Percentiles rank a stretch among this genome's conserved stretches.
Evolutionary conservation across 2,329 filamentous ascomycete species (phyloP).

Genomic region (Epichloe elymi): DNA sequence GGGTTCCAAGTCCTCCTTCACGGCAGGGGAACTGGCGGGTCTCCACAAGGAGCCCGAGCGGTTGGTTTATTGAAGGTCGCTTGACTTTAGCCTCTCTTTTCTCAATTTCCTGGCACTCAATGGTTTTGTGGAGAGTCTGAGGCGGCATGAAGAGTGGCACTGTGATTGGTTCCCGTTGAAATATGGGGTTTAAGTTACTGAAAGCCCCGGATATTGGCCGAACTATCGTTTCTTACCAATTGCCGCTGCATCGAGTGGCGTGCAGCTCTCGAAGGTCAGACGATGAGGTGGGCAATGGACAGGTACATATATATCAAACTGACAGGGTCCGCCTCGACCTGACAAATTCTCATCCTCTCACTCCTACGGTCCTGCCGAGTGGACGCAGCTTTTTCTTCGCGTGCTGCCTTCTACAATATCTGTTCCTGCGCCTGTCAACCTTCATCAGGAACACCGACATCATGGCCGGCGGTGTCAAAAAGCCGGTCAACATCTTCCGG

Average conservation of each 20-base stretch:
- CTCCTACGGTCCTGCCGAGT: background rate
- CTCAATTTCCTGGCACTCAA: too few relatives aligned
- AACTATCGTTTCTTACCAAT: background rate
- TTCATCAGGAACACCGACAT: conserved; percentile 7
- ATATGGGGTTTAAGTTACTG: background rate
- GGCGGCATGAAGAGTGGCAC: too few relatives aligned
- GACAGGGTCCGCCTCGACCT: background rate
- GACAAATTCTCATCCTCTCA: background rate
- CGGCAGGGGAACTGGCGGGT: too few relatives aligned
- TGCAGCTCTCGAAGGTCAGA: too few relatives aligned
- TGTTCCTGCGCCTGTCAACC: background rate
- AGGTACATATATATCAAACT: background rate
- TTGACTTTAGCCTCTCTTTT: too few relatives aligned
- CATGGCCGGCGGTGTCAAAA: conserved; percentile 40
- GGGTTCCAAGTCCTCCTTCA: too few relatives aligned
- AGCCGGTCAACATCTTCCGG: conserved; percentile 50
- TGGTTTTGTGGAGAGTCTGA: too few relatives aligned
- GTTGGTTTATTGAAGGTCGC: too few relatives aligned
- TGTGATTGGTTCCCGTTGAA: background rate
- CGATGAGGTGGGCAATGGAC: too few relatives aligned
- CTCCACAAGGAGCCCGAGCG: too few relatives aligned
- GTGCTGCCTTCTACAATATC: background rate
- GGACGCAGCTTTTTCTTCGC: background rate
- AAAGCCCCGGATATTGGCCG: background rate
- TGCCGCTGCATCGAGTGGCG: too few relatives aligned